A percentile compares a stretch with the other conserved stretches of the same genome.
These are phyloP conservation scores for Penicillium chermesinum DNA, from an alignment of 495 filamentous ascomycete genomes.

Conservation along the genomic window DNA sequence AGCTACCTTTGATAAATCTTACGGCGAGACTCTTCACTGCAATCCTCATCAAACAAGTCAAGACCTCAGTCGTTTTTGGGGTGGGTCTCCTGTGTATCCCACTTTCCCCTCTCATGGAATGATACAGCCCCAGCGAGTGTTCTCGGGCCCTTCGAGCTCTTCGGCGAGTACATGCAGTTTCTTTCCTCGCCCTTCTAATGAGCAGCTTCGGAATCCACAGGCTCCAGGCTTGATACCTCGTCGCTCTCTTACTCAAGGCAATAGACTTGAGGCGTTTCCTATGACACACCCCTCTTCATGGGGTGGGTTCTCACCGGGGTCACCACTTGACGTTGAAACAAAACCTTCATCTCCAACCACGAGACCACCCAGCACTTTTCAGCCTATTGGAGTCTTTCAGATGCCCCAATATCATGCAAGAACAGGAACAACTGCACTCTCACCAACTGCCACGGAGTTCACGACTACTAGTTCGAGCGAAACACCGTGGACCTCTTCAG, in stretches of 20 bases:
- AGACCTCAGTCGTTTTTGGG: constrained; percentile 33
- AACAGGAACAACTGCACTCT: constrained; percentile 73
- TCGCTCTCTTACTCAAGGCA: constrained; percentile 34
- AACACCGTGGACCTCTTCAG: constrained; percentile 47
- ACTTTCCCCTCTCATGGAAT: constrained; percentile 14
- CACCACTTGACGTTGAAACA: constrained; percentile 11
- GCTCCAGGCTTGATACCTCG: constrained; percentile 33
- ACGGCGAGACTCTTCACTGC: constrained; percentile 21
- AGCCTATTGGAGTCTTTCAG: constrained; percentile 48
- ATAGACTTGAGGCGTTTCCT: constrained; percentile 34
- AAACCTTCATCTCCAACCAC: constrained; percentile 26
- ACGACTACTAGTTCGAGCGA: constrained; percentile 40
- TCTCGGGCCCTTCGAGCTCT: constrained; percentile 40
- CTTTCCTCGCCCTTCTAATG: constrained; percentile 24
- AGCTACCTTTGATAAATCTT: constrained; percentile 26
- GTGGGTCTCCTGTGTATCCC: constrained; percentile 16
- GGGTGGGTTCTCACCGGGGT: constrained; percentile 30
- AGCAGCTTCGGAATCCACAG: constrained; percentile 29
- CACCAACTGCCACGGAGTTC: constrained; percentile 81
- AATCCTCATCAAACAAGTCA: constrained; percentile 17
- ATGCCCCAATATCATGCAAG: constrained; percentile 59
- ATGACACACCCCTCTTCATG: constrained; percentile 23
- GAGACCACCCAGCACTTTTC: constrained; percentile 36
- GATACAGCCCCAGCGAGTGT: constrained; percentile 33
- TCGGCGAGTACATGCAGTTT: constrained; percentile 28